These are phyloP conservation scores for Coemansia sp. DNA, from an alignment of 192 early-diverging fungal species.

Conservation along the genomic window DNA sequence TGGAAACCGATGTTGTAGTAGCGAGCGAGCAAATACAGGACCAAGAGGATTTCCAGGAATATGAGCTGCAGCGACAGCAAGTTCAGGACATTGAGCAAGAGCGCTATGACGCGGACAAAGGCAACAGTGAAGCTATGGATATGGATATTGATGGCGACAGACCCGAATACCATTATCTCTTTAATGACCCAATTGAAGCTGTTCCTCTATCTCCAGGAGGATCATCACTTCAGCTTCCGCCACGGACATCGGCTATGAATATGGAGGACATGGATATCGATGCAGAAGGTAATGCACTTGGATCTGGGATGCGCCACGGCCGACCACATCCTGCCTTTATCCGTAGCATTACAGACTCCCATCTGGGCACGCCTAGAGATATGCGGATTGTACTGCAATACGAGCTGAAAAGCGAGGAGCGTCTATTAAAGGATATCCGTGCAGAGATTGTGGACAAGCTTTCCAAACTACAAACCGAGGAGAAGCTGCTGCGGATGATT, in stretches of 20 bases:
- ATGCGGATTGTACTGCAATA: constrained; percentile 52
- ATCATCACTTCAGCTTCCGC: constrained; percentile 21
- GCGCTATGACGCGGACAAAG: constrained; percentile 4
- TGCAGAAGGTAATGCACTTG: neutral
- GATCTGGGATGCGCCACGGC: neutral
- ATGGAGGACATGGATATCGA: neutral
- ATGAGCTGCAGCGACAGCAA: neutral
- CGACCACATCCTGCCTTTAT: constrained; percentile 30
- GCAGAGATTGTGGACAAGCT: constrained; percentile 51
- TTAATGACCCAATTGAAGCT: constrained; percentile 33
- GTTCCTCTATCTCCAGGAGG: constrained; percentile 21
- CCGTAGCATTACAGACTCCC: constrained; percentile 13
- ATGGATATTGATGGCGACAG: constrained; percentile 42
- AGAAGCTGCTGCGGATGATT: constrained; percentile 46
- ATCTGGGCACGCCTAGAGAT: constrained; percentile 18
- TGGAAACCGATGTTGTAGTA: neutral
- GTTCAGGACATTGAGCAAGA: neutral
- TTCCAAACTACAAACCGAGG: constrained; percentile 44
- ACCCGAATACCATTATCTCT: constrained; percentile 48
- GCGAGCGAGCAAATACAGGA: neutral
- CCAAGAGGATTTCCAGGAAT: constrained; percentile 4
- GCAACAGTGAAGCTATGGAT: constrained; percentile 25
- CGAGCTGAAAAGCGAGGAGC: constrained; percentile 47
- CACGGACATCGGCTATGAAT: constrained; percentile 18
- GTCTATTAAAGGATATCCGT: constrained; percentile 38